phyloP scores from a whole-genome alignment of 768 basidiomycete species.

The Tricholoma bakamatsutake region DNA sequence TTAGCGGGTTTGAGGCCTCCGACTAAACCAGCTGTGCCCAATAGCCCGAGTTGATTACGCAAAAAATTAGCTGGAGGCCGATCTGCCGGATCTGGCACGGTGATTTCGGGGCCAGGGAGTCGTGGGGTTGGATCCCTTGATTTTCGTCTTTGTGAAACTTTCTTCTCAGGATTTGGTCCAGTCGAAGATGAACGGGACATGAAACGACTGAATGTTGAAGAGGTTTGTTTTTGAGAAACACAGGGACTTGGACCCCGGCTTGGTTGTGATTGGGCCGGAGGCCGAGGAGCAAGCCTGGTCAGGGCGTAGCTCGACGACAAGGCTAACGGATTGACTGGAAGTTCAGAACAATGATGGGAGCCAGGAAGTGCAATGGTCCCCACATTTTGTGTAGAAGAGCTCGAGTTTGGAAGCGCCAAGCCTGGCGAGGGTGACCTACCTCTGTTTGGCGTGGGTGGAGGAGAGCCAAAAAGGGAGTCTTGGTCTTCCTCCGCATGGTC shows the following conservation, averaged over 20 bases:
- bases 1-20: slow-evolving; percentile 57
- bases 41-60: slow-evolving; percentile 64
- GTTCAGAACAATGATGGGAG: slow-evolving; percentile 86
- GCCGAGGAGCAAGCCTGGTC: slow-evolving; percentile 26
- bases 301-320: slow-evolving; percentile 43
- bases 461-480: slow-evolving; percentile 81
- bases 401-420: slow-evolving; percentile 51
- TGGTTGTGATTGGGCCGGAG: slow-evolving; percentile 28
- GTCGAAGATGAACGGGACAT: slow-evolving; percentile 18
- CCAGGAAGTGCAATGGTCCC: slow-evolving; percentile 98
- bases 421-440: slow-evolving; percentile 70
- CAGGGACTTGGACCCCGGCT: slow-evolving; percentile 4
- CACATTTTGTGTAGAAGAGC: slow-evolving; percentile 72
- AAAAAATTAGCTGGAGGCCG: slow-evolving; percentile 65
- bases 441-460: slow-evolving; percentile 61
- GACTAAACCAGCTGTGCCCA: slow-evolving; percentile 69
- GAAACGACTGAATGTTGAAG: slow-evolving; percentile 11
- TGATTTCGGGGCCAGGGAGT: slow-evolving; percentile 48
- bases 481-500: slow-evolving; percentile 36
- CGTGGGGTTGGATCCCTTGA: slow-evolving; percentile 38
- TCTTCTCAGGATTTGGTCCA: slow-evolving; percentile 21
- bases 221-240: slow-evolving; percentile 1
- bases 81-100: slow-evolving; percentile 54
- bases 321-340: slow-evolving; percentile 75
- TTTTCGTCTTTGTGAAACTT: slow-evolving; percentile 28